Evolutionary conservation across 805 yeast genomes (phyloP).

Genomic region (Pichia paraexigua): DNA sequence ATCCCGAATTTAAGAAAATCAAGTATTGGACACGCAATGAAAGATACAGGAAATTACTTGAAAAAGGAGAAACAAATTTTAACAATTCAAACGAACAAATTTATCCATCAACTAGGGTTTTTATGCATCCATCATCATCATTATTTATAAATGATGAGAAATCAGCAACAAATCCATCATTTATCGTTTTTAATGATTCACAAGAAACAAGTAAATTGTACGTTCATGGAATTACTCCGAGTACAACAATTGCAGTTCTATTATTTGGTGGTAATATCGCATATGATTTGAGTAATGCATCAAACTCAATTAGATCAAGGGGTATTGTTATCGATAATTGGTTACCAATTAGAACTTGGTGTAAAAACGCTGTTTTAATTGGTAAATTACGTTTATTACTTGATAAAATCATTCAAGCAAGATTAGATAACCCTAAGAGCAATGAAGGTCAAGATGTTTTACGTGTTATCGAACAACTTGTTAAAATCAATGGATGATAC

Average conservation of each 20-base stretch:
- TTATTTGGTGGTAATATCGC: slow-evolving; percentile 71
- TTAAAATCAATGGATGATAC: slow-evolving; percentile 18
- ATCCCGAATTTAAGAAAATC: slow-evolving; percentile 68
- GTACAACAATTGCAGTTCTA: slow-evolving; percentile 61
- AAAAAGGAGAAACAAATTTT: slow-evolving; percentile 7
- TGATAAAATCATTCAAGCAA: slow-evolving; percentile 58
- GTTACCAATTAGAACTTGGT: slow-evolving; percentile 89
- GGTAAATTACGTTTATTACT: slow-evolving; percentile 59
- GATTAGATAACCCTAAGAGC: slow-evolving; percentile 31
- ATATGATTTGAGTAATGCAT: slow-evolving; percentile 42
- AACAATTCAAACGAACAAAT: slow-evolving; percentile 16
- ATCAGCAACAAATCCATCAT: slow-evolving; percentile 26
- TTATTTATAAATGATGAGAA: slow-evolving; percentile 40
- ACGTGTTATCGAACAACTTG: slow-evolving; percentile 32
- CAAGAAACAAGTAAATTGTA: slow-evolving; percentile 58
- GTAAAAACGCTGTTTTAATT: slow-evolving; percentile 82
- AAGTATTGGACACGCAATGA: slow-evolving; percentile 70
- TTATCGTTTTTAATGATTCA: slow-evolving; percentile 54
- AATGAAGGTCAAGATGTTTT: slow-evolving; percentile 30
- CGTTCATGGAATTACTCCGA: slow-evolving; percentile 73
- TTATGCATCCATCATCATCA: slow-evolving; percentile 80
- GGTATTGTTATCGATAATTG: slow-evolving; percentile 85
- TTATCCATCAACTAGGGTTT: slow-evolving; percentile 62
- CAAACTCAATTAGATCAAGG: slow-evolving; percentile 50
- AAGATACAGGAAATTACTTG: slow-evolving; percentile 29